These are phyloP conservation scores for Talaromyces sp. DNA, from an alignment of 2,329 filamentous ascomycete genomes.

Conservation along the genomic window DNA sequence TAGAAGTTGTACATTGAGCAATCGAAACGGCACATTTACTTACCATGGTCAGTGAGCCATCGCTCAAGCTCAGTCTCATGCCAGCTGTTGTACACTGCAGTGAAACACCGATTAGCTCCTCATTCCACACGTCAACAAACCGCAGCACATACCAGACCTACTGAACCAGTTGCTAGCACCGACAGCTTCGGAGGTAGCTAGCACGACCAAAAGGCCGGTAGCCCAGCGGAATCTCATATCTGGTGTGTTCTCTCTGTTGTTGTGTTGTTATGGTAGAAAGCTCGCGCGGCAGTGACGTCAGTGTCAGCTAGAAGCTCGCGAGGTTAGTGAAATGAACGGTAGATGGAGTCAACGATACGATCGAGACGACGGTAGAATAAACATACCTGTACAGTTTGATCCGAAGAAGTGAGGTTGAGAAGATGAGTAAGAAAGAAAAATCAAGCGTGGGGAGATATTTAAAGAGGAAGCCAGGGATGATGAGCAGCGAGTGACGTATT, in stretches of 20 bases:
- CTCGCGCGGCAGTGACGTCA: not conserved
- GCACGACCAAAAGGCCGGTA: slow-evolving; percentile 66
- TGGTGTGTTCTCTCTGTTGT: not conserved
- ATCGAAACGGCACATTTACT: not conserved
- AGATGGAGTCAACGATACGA: not conserved
- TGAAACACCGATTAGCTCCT: not conserved
- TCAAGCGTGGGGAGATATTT: not conserved
- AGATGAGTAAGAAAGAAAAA: not conserved
- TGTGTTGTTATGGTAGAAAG: not conserved
- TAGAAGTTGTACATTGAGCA: not conserved
- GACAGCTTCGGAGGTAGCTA: slow-evolving; percentile 66
- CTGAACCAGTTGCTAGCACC: slow-evolving; percentile 80
- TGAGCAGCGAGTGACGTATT: slow-evolving; percentile 20
- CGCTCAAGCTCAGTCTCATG: slow-evolving; percentile 96
- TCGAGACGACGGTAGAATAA: not conserved
- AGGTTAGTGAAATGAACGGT: not conserved
- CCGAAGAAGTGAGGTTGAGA: not conserved
- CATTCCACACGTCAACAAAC: not conserved
- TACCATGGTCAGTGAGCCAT: slow-evolving; percentile 84
- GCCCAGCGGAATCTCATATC: slow-evolving; percentile 82
- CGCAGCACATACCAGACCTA: slow-evolving; percentile 68
- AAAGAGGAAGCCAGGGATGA: slow-evolving; percentile 17
- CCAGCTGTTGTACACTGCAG: slow-evolving; percentile 93
- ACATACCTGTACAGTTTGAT: not conserved
- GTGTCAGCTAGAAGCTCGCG: not conserved